Conservation (phyloP, 441 rosid species). For the Flueggea neowawraea region DNA sequence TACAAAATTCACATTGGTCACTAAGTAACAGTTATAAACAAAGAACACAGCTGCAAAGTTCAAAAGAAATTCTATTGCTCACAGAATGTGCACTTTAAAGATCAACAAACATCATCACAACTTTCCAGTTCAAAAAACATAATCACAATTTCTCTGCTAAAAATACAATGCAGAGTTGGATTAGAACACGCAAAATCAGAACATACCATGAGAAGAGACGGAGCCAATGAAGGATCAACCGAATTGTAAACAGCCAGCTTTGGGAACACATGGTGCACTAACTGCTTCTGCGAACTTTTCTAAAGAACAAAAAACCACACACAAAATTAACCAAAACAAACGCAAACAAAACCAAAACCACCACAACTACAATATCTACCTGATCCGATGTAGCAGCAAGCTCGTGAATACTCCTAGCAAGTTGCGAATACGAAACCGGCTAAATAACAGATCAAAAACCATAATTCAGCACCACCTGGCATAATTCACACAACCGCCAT, state of each 20-base stretch:
- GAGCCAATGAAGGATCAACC: slow-evolving; percentile 99
- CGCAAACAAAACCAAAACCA: slow-evolving; percentile 4
- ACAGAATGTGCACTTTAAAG: too few relatives aligned
- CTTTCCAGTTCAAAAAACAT: too few relatives aligned
- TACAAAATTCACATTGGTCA: too few relatives aligned
- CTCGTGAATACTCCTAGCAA: slow-evolving; percentile 98
- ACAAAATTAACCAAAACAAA: neutral
- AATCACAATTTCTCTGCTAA: too few relatives aligned
- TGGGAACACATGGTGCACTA: slow-evolving; percentile 92
- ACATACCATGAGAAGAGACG: slow-evolving; percentile 98
- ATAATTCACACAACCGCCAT: too few relatives aligned
- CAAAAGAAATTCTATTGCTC: too few relatives aligned
- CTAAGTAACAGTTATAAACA: too few relatives aligned
- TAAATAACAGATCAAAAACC: slow-evolving; percentile 15
- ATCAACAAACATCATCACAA: too few relatives aligned
- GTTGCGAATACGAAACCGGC: slow-evolving; percentile 99
- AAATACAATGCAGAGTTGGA: too few relatives aligned
- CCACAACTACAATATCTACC: slow-evolving; percentile 31
- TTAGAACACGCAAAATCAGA: too few relatives aligned
- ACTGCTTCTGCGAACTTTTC: slow-evolving; percentile 96
- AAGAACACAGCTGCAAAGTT: too few relatives aligned
- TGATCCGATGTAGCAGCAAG: slow-evolving; percentile 97
- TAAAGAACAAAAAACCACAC: slow-evolving; percentile 17
- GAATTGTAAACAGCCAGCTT: slow-evolving; percentile 99
- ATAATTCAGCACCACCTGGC: too few relatives aligned